phyloP scores from a whole-genome alignment of 306 rosid genomes.

The Prunus davidiana region DNA sequence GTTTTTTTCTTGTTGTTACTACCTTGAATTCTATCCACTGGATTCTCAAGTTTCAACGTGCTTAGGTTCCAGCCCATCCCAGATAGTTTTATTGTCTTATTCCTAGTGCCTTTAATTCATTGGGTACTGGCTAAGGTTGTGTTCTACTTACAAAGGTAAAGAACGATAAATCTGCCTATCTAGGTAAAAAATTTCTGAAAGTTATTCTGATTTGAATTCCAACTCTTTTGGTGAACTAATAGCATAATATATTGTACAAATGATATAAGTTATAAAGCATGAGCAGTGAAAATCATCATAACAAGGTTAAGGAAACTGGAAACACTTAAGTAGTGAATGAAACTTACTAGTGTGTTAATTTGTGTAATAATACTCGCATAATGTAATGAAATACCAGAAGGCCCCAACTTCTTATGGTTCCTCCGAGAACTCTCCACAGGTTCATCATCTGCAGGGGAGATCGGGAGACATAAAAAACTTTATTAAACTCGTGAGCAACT shows the following conservation, averaged over 20 bases:
- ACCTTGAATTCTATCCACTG: no score
- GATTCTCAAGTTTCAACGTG: no score
- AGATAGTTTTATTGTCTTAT: no score
- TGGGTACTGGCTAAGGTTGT: no score
- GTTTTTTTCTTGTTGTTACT: no score
- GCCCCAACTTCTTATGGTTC: slow-evolving; percentile 61
- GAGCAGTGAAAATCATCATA: background rate
- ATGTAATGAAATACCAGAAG: slow-evolving; percentile 81
- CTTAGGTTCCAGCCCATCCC: no score
- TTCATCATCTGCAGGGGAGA: slow-evolving; percentile 50
- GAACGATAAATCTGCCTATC: no score
- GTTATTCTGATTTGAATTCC: background rate
- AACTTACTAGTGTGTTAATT: slow-evolving; percentile 79
- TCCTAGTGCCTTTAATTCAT: no score
- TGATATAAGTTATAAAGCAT: background rate
- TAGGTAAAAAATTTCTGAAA: background rate
- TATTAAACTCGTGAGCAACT: background rate
- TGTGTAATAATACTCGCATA: slow-evolving; percentile 72
- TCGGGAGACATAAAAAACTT: background rate
- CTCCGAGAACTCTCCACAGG: slow-evolving; percentile 39
- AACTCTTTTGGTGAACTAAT: background rate
- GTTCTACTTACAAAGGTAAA: no score
- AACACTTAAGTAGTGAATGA: background rate
- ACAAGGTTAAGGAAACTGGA: background rate
- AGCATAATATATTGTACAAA: background rate